Evolutionary conservation across 2,329 filamentous ascomycete genomes (phyloP), one percentile per base, ranked within the genome.

Genomic region (Penicillium aurantiogriseum): DNA sequence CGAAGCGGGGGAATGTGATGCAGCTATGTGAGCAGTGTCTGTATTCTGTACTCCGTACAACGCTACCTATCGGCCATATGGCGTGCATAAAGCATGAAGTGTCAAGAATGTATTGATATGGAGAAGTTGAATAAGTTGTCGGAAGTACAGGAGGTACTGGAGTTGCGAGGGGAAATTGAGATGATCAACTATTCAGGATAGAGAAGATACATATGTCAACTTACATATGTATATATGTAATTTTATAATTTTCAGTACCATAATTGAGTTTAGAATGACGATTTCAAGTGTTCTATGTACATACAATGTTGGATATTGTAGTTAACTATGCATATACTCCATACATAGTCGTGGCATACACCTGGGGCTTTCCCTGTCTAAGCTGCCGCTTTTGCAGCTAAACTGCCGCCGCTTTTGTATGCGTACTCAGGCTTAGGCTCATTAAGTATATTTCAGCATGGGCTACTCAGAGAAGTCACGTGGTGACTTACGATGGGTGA

Each of bases 1-100:
- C 51, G 21, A 35, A 45, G 47, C 35, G 48, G 54, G 53, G 53
- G 53, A 56, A 56, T 52, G 49, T 56, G 49, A 47, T 46, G 25
- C 40, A 42, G 39, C 17, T 35, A 23, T 52, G 39, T 44, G 51
- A 36, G 23, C 50, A 45, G 42, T 45, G 23, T 17, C 25, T 31
- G 23, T 25, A 43, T 11, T 33, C 31, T 19, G 27, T n/a, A 17
- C 17, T 45, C 27, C 2, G 25, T 19, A 13, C 33, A 47, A 35
- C 29, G 8, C 29, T 21, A 54, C 36, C 25, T 49, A 10, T 35
- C 27, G 33, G 27, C 19, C 44, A 35, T 21, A 49, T 54, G 40
- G 7, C 50, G 43, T 52, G 50, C 50, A 52, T 23, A 27, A 35
- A 33, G 49, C 23, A 17, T 49, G 27, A 51, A 43, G 21, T 53